phyloP scores from a whole-genome alignment of 2,329 filamentous ascomycete genomes.

The Paraconiothyrium brasiliense region DNA sequence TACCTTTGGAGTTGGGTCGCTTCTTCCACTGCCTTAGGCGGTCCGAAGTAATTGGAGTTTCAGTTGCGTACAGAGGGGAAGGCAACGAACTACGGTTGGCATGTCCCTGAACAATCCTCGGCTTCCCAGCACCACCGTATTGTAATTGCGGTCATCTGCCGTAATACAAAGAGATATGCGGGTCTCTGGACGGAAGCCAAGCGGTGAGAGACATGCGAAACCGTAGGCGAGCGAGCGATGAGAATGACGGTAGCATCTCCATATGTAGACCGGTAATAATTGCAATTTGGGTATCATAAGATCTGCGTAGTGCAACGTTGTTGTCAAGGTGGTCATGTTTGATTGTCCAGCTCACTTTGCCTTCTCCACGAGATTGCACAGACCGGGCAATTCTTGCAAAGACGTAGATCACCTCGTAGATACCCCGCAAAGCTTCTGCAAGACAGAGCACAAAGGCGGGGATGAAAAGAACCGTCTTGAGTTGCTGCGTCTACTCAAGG shows the following conservation, averaged over 20 bases:
- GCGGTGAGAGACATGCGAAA: neutral
- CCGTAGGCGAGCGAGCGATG: neutral
- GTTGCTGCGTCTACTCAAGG: neutral
- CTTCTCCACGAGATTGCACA: neutral
- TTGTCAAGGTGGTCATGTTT: neutral
- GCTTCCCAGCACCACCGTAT: slow-evolving; percentile 5
- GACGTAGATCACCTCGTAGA: neutral
- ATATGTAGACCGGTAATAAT: slow-evolving; percentile 5
- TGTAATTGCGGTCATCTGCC: neutral
- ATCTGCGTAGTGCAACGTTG: neutral
- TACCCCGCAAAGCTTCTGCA: neutral
- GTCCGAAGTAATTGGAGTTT: slow-evolving; percentile 7
- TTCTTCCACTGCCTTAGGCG: slow-evolving; percentile 1
- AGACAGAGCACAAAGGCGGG: neutral
- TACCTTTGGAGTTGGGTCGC: slow-evolving; percentile 24
- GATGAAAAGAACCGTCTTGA: neutral
- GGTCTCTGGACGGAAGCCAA: slow-evolving; percentile 2
- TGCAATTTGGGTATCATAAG: neutral
- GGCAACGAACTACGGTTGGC: neutral
- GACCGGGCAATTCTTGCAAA: no score
- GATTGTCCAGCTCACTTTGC: neutral
- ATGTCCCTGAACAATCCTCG: neutral
- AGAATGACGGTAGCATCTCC: neutral
- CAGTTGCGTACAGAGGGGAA: slow-evolving; percentile 1
- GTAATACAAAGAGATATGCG: slow-evolving; percentile 4